Percentiles rank a stretch among this genome's conserved stretches.
phyloP scores from a whole-genome alignment of 164 flowering plant species.

The Vitis rotundifolia region DNA sequence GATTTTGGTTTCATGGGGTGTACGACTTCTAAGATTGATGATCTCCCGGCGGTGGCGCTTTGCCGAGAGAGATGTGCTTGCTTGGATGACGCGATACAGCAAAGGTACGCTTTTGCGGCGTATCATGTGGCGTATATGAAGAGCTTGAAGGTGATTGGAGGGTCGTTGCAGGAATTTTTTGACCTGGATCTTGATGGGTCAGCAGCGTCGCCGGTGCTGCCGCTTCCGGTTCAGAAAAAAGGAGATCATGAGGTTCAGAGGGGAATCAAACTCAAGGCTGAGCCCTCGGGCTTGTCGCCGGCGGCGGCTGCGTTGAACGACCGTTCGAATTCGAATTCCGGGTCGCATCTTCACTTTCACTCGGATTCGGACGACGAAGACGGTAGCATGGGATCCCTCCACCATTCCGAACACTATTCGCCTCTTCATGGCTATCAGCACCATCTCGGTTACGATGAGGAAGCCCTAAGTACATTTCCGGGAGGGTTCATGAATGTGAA shows the following conservation, averaged over 20 bases:
- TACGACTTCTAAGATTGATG: conserved; percentile 66
- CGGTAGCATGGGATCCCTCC: conserved; percentile 21
- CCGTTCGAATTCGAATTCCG: conserved; percentile 36
- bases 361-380: conserved; percentile 44
- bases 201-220: neutral
- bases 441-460: conserved; percentile 14
- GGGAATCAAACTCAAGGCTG: too few relatives aligned
- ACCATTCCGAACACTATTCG: conserved; percentile 34
- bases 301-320: conserved; percentile 2
- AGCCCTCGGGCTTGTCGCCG: too few relatives aligned
- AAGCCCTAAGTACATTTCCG: conserved; percentile 11
- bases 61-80: conserved; percentile 63
- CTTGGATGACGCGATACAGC: conserved; percentile 59
- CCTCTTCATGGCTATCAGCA: conserved; percentile 20
- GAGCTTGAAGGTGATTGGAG: conserved; percentile 50
- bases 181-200: conserved; percentile 21
- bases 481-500: conserved; percentile 26
- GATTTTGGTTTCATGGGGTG: conserved; percentile 57
- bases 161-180: conserved; percentile 41
- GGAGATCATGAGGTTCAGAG: conserved; percentile 4
- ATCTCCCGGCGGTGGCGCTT: conserved; percentile 72
- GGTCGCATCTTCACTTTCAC: conserved; percentile 43
- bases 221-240: conserved; percentile 9
- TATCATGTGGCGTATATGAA: conserved; percentile 60
- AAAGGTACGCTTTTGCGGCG: conserved; percentile 57